These are phyloP conservation scores for Brassica cretica DNA, from an alignment of 345 rosid species.

Conservation along the genomic window DNA sequence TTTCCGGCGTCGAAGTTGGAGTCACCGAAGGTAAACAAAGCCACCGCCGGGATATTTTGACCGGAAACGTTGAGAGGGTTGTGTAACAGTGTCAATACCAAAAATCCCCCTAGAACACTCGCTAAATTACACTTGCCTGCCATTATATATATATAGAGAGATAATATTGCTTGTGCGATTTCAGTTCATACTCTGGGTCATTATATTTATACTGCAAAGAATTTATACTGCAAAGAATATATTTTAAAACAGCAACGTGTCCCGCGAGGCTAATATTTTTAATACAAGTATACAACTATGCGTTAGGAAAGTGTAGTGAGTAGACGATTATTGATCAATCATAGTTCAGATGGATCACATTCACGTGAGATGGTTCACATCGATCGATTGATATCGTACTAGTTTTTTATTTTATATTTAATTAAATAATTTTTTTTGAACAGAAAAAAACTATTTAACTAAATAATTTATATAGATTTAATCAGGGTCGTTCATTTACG, in stretches of 20 bases:
- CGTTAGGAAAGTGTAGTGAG: not conserved
- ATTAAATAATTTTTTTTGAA: no score
- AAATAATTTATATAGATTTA: no score
- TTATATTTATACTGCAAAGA: not conserved
- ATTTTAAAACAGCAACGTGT: not conserved
- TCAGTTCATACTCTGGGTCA: not conserved
- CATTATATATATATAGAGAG: not conserved
- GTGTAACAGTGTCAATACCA: slow-evolving; percentile 3
- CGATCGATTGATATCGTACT: not conserved
- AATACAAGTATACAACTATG: not conserved
- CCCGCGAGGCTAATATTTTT: not conserved
- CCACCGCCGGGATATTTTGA: slow-evolving; percentile 1
- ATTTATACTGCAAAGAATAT: not conserved
- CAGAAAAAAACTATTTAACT: no score
- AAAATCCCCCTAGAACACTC: slow-evolving; percentile 11
- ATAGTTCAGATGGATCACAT: not conserved
- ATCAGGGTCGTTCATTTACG: no score
- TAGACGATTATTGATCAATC: not conserved
- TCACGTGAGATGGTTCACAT: not conserved
- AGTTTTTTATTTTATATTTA: not conserved
- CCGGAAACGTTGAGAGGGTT: slow-evolving; percentile 26
- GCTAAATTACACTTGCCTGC: not conserved
- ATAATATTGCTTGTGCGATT: not conserved
- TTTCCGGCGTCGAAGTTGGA: slow-evolving; percentile 39
- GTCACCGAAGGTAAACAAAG: slow-evolving; percentile 39